Percentiles rank a stretch among this genome's conserved stretches.
Conservation (phyloP, 1,284 basidiomycete species). For the Rhodotorula sp. region DNA sequence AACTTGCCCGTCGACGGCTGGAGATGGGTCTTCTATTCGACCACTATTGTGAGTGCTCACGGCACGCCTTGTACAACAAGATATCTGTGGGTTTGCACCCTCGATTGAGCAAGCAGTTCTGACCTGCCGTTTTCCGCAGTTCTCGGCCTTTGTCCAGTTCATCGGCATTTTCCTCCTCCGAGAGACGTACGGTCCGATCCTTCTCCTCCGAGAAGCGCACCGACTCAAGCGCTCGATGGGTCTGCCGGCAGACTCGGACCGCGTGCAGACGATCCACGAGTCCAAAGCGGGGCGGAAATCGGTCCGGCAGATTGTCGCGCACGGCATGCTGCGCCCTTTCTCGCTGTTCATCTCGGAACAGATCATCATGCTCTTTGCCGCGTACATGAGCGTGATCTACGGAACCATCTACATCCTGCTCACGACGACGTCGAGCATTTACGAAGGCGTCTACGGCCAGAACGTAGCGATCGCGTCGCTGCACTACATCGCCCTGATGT, state of each 20-base stretch:
- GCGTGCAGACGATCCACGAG: constrained; percentile 42
- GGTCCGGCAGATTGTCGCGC: constrained; percentile 45
- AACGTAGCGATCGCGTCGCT: constrained; percentile 58
- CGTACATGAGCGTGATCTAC: constrained; percentile 58
- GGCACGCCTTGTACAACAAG: constrained; percentile 7
- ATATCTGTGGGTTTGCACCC: too few species aligned
- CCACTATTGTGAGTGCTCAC: constrained; percentile 55
- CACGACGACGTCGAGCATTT: constrained; percentile 61
- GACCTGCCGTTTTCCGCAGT: neutral
- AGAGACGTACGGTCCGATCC: constrained; percentile 49
- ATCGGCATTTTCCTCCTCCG: constrained; percentile 53
- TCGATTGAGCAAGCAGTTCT: neutral
- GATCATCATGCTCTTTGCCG: constrained; percentile 55
- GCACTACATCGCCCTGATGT: constrained; percentile 59
- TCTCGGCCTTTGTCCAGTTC: constrained; percentile 45
- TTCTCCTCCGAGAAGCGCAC: constrained; percentile 46
- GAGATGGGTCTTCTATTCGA: constrained; percentile 60
- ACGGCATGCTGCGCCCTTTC: constrained; percentile 55
- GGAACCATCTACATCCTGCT: constrained; percentile 60
- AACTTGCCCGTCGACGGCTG: constrained; percentile 48
- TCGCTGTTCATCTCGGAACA: constrained; percentile 54
- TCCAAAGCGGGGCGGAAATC: constrained; percentile 30
- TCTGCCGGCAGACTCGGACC: constrained; percentile 34
- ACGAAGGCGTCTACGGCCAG: constrained; percentile 53
- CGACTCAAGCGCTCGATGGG: constrained; percentile 54